A percentile compares a stretch with the other conserved stretches of the same genome.
These are phyloP conservation scores for Clarireedia sp. DNA, from an alignment of 2,329 filamentous ascomycete genomes.

Conservation along the genomic window DNA sequence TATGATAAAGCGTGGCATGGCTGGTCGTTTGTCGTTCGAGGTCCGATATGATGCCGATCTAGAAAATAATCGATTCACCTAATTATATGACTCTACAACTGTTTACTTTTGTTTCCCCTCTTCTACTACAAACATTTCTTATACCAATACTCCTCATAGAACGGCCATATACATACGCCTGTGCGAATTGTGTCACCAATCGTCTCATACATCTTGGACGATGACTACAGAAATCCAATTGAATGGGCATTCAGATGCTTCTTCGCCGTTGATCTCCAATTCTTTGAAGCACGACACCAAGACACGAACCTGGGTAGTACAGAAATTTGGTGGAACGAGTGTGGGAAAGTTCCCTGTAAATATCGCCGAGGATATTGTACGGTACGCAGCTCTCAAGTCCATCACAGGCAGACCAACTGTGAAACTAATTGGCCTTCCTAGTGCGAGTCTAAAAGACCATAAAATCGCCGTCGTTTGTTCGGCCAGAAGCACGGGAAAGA, in stretches of 20 bases:
- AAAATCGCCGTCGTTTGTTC: slow-evolving; percentile 92
- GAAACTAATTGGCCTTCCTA: slow-evolving; percentile 27
- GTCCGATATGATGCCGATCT: slow-evolving; percentile 9
- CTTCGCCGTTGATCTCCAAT: slow-evolving; percentile 9
- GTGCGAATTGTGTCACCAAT: neutral
- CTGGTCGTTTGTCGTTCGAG: neutral
- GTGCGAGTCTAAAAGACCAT: slow-evolving; percentile 55
- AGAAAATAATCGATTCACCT: slow-evolving; percentile 1
- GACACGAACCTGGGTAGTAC: slow-evolving; percentile 63
- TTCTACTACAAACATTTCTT: neutral
- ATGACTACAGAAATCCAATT: slow-evolving; percentile 16
- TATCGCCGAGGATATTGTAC: slow-evolving; percentile 65
- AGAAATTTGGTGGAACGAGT: slow-evolving; percentile 93
- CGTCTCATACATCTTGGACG: slow-evolving; percentile 6
- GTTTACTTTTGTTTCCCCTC: neutral
- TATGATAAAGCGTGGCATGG: neutral
- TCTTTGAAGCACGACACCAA: slow-evolving; percentile 28
- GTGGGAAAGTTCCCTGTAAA: slow-evolving; percentile 86
- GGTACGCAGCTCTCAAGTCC: slow-evolving; percentile 32
- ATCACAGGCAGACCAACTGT: neutral
- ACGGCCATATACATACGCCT: too few relatives aligned
- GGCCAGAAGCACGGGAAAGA: slow-evolving; percentile 87
- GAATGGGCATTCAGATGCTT: slow-evolving; percentile 16
- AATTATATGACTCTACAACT: slow-evolving; percentile 5
- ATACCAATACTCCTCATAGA: neutral